Percentiles rank a stretch among this genome's conserved stretches.
These are phyloP conservation scores for Castanea mollissima DNA, from an alignment of 306 rosid species.

Conservation along the genomic window DNA sequence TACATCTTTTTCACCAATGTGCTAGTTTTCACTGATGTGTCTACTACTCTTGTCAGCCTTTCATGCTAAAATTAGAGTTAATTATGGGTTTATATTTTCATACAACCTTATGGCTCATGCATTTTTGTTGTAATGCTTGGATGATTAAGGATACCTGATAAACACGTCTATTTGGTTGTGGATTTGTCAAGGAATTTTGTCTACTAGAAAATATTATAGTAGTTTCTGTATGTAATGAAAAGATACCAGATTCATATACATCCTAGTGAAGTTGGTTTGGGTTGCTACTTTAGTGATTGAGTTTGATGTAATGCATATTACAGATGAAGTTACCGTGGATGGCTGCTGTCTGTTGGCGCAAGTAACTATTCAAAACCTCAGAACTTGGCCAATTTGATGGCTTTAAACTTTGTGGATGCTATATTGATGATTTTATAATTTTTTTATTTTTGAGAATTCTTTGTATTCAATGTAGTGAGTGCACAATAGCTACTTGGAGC, in stretches of 20 bases:
- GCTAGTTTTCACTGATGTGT: background rate
- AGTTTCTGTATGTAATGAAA: background rate
- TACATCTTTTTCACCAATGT: conserved; percentile 17
- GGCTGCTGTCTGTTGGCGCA: background rate
- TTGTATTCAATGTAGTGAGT: background rate
- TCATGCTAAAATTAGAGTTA: background rate
- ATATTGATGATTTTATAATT: too few species aligned
- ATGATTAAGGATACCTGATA: too few species aligned
- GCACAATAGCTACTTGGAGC: too few species aligned
- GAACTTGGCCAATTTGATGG: background rate
- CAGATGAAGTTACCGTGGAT: background rate
- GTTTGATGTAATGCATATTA: background rate
- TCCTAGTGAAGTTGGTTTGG: background rate
- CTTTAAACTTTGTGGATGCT: background rate
- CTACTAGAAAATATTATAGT: background rate
- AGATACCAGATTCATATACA: background rate
- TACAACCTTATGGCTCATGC: too few species aligned
- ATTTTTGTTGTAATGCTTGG: too few species aligned
- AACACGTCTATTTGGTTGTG: background rate
- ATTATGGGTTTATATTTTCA: too few species aligned
- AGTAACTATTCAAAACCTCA: background rate
- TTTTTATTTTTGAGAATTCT: background rate
- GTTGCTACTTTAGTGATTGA: background rate
- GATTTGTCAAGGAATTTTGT: background rate
- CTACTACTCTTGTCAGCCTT: background rate